Evolutionary conservation across 2,329 filamentous ascomycete species (phyloP).

Genomic region (Ophiostoma tasmaniense): DNA sequence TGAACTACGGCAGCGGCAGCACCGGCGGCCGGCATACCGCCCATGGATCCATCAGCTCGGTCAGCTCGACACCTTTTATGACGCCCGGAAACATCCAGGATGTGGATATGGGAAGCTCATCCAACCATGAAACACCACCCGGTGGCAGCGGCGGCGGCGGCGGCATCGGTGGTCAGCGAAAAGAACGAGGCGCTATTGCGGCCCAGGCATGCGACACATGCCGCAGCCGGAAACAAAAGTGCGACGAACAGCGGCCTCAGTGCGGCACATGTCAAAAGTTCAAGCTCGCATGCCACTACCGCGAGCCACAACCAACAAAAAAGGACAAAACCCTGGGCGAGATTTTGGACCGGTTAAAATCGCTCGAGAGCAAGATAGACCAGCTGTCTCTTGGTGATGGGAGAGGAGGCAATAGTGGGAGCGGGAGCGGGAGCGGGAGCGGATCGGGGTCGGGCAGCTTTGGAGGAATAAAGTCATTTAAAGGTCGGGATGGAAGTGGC

Average conservation of each 20-base stretch:
- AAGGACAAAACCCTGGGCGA: slow-evolving; percentile 56
- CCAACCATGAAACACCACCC: not conserved
- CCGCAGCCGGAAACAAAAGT: slow-evolving; percentile 53
- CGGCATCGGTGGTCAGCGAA: slow-evolving; percentile 25
- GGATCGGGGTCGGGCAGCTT: not conserved
- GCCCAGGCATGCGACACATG: slow-evolving; percentile 53
- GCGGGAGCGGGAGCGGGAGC: not conserved
- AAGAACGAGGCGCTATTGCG: slow-evolving; percentile 41
- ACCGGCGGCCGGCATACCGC: not conserved
- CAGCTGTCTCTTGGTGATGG: slow-evolving; percentile 23
- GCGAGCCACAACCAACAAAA: slow-evolving; percentile 53
- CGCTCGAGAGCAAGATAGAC: slow-evolving; percentile 49
- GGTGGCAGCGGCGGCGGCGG: not conserved
- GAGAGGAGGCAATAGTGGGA: not conserved
- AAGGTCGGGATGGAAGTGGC: not conserved
- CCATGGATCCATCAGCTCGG: slow-evolving; percentile 7
- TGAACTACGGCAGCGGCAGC: not conserved
- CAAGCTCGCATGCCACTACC: slow-evolving; percentile 50
- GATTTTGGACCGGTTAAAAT: slow-evolving; percentile 48
- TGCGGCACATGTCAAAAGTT: slow-evolving; percentile 51
- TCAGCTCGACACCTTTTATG: slow-evolving; percentile 4
- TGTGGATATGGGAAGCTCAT: slow-evolving; percentile 1
- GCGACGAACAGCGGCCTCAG: slow-evolving; percentile 53
- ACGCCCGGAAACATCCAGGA: not conserved
- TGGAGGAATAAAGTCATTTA: not conserved